Evolutionary conservation across 306 rosid species (phyloP).

Genomic region (Glycine soja): DNA sequence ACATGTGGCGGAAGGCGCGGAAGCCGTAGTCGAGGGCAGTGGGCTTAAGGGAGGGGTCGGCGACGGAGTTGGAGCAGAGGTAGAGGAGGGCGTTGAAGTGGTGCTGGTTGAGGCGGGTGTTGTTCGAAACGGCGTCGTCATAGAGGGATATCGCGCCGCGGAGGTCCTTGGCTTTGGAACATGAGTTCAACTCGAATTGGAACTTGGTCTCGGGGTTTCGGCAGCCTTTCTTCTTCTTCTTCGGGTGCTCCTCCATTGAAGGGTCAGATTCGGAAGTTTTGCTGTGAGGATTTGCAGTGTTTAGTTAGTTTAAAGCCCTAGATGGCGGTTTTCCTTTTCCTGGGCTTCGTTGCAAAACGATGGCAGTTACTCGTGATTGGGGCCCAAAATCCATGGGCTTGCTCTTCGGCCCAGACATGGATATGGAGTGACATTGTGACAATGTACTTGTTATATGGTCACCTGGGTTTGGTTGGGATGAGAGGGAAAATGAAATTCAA

Average conservation of each 20-base stretch:
- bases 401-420: not conserved
- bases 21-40: slow-evolving; percentile 66
- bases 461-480: no score
- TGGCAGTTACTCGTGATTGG: slow-evolving; percentile 1
- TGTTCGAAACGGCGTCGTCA: slow-evolving; percentile 55
- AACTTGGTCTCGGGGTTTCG: slow-evolving; percentile 64
- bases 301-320: slow-evolving; percentile 40
- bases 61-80: slow-evolving; percentile 72
- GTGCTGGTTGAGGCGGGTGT: slow-evolving; percentile 61
- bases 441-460: no score
- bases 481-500: no score
- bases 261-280: not conserved
- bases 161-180: slow-evolving; percentile 71
- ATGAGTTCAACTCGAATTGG: slow-evolving; percentile 69
- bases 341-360: no score
- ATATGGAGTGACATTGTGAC: no score
- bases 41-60: slow-evolving; percentile 56
- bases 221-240: slow-evolving; percentile 54
- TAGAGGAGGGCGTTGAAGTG: slow-evolving; percentile 87
- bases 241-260: slow-evolving; percentile 52
- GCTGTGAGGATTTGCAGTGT: no score
- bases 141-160: slow-evolving; percentile 62
- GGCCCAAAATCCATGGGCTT: not conserved
- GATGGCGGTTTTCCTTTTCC: not conserved
- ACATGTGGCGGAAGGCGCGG: slow-evolving; percentile 69